These are phyloP conservation scores for Yamadazyma ubonensis DNA, from an alignment of 805 yeast genomes.

Conservation along the genomic window DNA sequence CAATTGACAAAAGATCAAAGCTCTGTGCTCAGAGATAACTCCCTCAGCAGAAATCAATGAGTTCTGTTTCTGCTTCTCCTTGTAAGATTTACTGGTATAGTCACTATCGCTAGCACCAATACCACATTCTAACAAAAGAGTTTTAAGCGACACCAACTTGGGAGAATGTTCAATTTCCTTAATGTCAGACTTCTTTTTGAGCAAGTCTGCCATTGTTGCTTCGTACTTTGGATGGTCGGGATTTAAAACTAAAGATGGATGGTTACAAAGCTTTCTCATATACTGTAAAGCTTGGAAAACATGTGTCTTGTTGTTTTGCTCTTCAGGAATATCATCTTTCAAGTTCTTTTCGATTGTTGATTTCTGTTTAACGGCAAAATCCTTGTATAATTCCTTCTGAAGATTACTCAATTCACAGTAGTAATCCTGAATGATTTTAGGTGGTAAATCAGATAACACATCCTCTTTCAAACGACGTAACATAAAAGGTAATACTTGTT, in stretches of 20 bases:
- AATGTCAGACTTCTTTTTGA: slow-evolving; percentile 55
- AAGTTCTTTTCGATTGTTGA: slow-evolving; percentile 65
- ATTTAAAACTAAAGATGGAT: slow-evolving; percentile 86
- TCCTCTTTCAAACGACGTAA: slow-evolving; percentile 94
- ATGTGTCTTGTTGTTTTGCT: slow-evolving; percentile 69
- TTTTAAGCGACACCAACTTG: slow-evolving; percentile 77
- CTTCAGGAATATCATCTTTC: slow-evolving; percentile 27
- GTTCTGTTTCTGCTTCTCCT: slow-evolving; percentile 29
- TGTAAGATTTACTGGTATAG: slow-evolving; percentile 27
- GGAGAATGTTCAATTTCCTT: slow-evolving; percentile 87
- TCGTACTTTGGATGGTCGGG: slow-evolving; percentile 78
- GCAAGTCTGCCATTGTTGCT: slow-evolving; percentile 63
- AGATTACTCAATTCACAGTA: slow-evolving; percentile 93
- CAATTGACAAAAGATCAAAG: slow-evolving; percentile 90
- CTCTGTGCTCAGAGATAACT: slow-evolving; percentile 93
- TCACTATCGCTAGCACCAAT: slow-evolving; percentile 57
- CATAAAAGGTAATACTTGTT: slow-evolving; percentile 95
- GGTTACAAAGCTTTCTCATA: slow-evolving; percentile 95
- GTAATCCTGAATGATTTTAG: slow-evolving; percentile 96
- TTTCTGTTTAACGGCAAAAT: slow-evolving; percentile 86
- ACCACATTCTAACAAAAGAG: slow-evolving; percentile 86
- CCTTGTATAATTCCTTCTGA: slow-evolving; percentile 83
- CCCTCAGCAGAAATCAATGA: slow-evolving; percentile 48
- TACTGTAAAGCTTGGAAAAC: slow-evolving; percentile 97
- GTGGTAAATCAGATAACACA: slow-evolving; percentile 93